These are phyloP conservation scores for Coemansia biformis DNA, from an alignment of 192 early-diverging fungal genomes.

Conservation along the genomic window DNA sequence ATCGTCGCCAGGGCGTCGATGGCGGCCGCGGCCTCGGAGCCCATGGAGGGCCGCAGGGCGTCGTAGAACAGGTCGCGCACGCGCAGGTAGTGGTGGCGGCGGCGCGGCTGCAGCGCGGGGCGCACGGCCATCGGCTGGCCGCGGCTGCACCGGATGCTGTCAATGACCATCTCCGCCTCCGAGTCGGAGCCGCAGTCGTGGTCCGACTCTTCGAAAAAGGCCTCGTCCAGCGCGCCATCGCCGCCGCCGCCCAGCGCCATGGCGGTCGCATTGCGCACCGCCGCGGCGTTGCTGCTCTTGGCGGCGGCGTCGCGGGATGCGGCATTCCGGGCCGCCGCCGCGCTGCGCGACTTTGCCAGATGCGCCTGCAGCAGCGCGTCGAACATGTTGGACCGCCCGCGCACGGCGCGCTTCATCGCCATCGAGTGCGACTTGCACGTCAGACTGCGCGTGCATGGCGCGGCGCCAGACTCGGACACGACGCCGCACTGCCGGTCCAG, in stretches of 20 bases:
- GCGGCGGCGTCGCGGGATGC: conserved; percentile 37
- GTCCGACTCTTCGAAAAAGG: conserved; percentile 59
- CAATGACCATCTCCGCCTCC: conserved; percentile 54
- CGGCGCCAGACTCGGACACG: conserved; percentile 46
- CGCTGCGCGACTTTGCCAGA: conserved; percentile 70
- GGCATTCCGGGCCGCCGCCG: conserved; percentile 41
- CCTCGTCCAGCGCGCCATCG: conserved; percentile 33
- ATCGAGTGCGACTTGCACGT: conserved; percentile 96
- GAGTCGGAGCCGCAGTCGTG: conserved; percentile 60
- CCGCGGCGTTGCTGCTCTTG: conserved; percentile 41
- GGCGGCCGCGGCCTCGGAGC: conserved; percentile 20
- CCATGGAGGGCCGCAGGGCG: conserved; percentile 52
- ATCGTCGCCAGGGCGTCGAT: neutral
- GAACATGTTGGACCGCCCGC: conserved; percentile 77
- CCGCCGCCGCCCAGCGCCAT: no score
- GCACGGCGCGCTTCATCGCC: conserved; percentile 76
- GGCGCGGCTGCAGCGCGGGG: conserved; percentile 51
- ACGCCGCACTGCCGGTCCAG: conserved; percentile 92
- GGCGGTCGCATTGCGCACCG: conserved; percentile 43
- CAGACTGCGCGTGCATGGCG: conserved; percentile 76
- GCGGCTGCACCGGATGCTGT: conserved; percentile 57
- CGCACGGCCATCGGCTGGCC: conserved; percentile 61
- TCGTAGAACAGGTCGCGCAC: conserved; percentile 63
- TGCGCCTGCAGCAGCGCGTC: conserved; percentile 71
- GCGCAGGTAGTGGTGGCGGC: conserved; percentile 57